Base-by-base conservation (phyloP, 352 stramenopile genomes). In the Pythium angustatum region DNA sequence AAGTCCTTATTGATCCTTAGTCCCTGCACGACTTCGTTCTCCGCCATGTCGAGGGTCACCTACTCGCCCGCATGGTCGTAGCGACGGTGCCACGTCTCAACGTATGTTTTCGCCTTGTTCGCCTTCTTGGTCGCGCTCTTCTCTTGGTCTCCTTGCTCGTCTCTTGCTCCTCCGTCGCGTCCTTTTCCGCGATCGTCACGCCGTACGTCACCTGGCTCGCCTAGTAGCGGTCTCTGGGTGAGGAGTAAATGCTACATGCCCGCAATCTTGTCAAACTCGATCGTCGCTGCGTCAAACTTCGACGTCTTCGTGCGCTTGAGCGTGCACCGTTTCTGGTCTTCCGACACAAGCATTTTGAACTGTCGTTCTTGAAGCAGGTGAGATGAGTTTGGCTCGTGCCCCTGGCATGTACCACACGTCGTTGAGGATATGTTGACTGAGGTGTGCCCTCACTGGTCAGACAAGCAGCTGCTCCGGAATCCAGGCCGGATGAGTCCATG, bases 1-100 rank as follows among this genome's bases (percentile, higher is more conserved):
- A 60, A 41, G 12, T 60, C 53, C 53, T 38, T 60, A 40, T 51
- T 60, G 53, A 60, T 60, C 24, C 51, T 60, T 30, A 51, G 38
- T 7, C 38, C 38, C 27, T 60, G 38, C 0, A 60, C 53, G 3
- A 22, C 2, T 8, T 43, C 33, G 34, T 60, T 10, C 38, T 60
- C 41, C 17, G 27, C 26, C 38, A 60, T 60, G 14, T 6, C 27
- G 11, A 26, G 9, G 40, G 41, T 60, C 14, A 43, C 33, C 38
- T 60, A 19, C 17, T 41, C 2, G 12, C 27, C 21, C 0, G 40
- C 40, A 9, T 60, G 53, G 8, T 48, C 26, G 5, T 38, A 22
- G 6, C 53, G 40, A 43, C 47, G 28, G 53, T 60, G 53, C 53
- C 53, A 60, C 34, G 27, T 41, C 38, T 49, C 21, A 6, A 60